Percentiles rank a stretch among this genome's conserved stretches.
These are phyloP conservation scores for Sporisorium graminicola DNA, from an alignment of 1,284 basidiomycete genomes.

Conservation along the genomic window DNA sequence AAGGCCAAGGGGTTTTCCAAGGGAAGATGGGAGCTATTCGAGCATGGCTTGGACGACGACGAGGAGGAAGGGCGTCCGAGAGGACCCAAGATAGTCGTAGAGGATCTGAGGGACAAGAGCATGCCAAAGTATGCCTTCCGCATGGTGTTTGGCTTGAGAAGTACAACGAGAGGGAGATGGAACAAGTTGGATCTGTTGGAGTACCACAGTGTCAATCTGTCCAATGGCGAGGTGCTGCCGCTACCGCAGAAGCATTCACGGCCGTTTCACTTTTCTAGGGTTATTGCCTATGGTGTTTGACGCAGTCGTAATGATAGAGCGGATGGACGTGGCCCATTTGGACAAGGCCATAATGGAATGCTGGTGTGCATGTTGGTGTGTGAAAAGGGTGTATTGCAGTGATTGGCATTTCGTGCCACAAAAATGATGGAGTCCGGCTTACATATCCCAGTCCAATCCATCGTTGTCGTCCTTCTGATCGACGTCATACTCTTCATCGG, in stretches of 20 bases:
- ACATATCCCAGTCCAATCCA: constrained; percentile 46
- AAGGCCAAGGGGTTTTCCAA: constrained; percentile 78
- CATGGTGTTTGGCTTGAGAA: constrained; percentile 84
- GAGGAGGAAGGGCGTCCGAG: constrained; percentile 37
- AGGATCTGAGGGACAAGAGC: constrained; percentile 60
- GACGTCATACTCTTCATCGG: constrained; percentile 60
- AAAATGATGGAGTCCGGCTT: no score
- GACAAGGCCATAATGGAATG: no score
- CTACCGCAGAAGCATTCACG: constrained; percentile 84
- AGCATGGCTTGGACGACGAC: constrained; percentile 51
- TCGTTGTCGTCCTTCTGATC: constrained; percentile 43
- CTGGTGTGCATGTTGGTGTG: no score
- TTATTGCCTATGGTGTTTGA: constrained; percentile 60
- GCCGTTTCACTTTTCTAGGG: constrained; percentile 91
- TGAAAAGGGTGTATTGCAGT: no score
- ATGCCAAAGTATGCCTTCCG: constrained; percentile 81
- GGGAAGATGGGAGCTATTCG: constrained; percentile 71
- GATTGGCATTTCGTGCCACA: no score
- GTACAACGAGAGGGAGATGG: constrained; percentile 79
- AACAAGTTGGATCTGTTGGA: constrained; percentile 83
- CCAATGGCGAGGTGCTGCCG: constrained; percentile 80
- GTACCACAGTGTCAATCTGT: constrained; percentile 75
- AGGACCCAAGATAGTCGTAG: constrained; percentile 60
- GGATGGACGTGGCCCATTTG: no score
- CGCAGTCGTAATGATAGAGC: no score